Conservation (phyloP, 1,284 basidiomycete species). For the Cutaneotrichosporon dermatis region DNA sequence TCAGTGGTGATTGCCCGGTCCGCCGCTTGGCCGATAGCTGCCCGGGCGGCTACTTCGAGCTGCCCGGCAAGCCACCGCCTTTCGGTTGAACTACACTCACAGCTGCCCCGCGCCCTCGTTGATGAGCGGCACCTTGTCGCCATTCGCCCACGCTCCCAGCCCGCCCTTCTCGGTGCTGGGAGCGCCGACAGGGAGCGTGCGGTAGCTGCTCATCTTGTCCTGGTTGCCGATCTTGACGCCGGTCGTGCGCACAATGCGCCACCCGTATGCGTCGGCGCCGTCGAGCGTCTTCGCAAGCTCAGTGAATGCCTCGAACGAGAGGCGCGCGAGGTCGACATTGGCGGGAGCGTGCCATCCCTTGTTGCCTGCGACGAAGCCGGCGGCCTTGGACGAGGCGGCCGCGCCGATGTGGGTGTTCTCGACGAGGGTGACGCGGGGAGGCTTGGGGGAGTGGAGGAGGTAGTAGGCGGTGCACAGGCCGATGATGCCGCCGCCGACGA, state of each 20-base stretch:
- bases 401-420: conserved; percentile 51
- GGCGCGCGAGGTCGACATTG: conserved; percentile 56
- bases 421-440: conserved; percentile 53
- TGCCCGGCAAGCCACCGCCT: no score
- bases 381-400: conserved; percentile 75
- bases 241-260: conserved; percentile 7
- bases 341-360: conserved; percentile 57
- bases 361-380: conserved; percentile 67
- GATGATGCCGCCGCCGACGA: conserved; percentile 62
- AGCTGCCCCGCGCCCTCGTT: conserved; percentile 8
- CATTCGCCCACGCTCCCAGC: conserved; percentile 9
- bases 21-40: background rate
- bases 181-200: conserved; percentile 8
- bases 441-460: conserved; percentile 11
- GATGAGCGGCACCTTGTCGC: conserved; percentile 7
- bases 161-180: background rate
- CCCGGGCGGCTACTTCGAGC: no score
- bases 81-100: background rate
- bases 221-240: conserved; percentile 11
- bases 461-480: conserved; percentile 69
- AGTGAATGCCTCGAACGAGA: conserved; percentile 73
- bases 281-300: conserved; percentile 65
- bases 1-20: background rate
- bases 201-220: conserved; percentile 16
- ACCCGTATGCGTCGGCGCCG: conserved; percentile 71